Evolutionary conservation across 139 green algal species (phyloP).

Genomic region (Picochlorum costavermella): DNA sequence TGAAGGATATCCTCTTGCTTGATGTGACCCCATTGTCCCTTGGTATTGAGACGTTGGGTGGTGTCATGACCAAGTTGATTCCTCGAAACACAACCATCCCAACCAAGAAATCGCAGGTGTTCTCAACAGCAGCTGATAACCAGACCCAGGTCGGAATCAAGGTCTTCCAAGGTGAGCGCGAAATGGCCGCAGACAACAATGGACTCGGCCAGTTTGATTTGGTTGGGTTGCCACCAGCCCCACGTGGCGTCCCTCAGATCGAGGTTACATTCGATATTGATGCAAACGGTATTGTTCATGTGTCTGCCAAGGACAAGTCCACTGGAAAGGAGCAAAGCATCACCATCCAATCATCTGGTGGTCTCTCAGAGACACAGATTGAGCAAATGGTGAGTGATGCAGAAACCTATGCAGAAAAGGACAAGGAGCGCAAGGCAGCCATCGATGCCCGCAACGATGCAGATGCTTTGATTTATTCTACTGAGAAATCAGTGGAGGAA

Average conservation of each 20-base stretch:
- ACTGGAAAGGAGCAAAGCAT: slow-evolving; percentile 95
- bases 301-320: slow-evolving; percentile 87
- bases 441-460: slow-evolving; percentile 92
- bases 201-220: slow-evolving; percentile 97
- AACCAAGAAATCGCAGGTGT: slow-evolving; percentile 95
- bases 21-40: slow-evolving; percentile 96
- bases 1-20: slow-evolving; percentile 97
- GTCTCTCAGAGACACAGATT: slow-evolving; percentile 87
- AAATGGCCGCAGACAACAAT: slow-evolving; percentile 99
- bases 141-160: slow-evolving; percentile 99
- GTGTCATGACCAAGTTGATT: slow-evolving; percentile 98
- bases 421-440: slow-evolving; percentile 84
- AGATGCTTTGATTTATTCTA: slow-evolving; percentile 78
- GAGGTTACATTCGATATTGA: slow-evolving; percentile 97
- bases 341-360: slow-evolving; percentile 78
- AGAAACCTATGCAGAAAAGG: slow-evolving; percentile 69
- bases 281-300: slow-evolving; percentile 93
- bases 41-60: slow-evolving; percentile 98
- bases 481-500: slow-evolving; percentile 75
- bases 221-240: slow-evolving; percentile 89
- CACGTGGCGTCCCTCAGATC: slow-evolving; percentile 91
- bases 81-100: slow-evolving; percentile 98
- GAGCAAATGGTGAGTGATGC: slow-evolving; percentile 91
- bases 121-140: slow-evolving; percentile 92
- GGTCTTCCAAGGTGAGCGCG: slow-evolving; percentile 97